Percentiles rank a stretch among this genome's conserved stretches.
These are phyloP conservation scores for Penicillium sp. DNA, from an alignment of 2,329 filamentous ascomycete genomes.

Conservation along the genomic window DNA sequence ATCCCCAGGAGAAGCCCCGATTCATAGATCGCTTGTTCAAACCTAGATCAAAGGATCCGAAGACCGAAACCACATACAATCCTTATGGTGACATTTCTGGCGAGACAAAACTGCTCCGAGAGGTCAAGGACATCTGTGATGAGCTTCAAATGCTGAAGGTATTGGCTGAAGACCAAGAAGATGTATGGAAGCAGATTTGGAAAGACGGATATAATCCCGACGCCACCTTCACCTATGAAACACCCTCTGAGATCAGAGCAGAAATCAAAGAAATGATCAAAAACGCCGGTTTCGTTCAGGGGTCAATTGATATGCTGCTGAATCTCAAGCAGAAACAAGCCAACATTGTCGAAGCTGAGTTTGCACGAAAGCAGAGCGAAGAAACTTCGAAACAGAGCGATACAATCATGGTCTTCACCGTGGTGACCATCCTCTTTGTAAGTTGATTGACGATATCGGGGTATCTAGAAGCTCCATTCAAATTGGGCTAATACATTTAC, in stretches of 20 bases:
- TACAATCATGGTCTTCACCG: slow-evolving; percentile 21
- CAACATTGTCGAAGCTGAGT: slow-evolving; percentile 16
- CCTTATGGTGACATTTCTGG: slow-evolving; percentile 10
- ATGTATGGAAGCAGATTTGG: slow-evolving; percentile 13
- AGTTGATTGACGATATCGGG: background rate
- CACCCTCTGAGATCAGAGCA: background rate
- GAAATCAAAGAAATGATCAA: slow-evolving; percentile 16
- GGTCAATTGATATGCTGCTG: slow-evolving; percentile 12
- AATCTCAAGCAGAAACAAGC: slow-evolving; percentile 23
- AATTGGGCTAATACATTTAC: background rate
- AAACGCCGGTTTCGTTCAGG: slow-evolving; percentile 14
- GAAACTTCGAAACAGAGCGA: slow-evolving; percentile 14
- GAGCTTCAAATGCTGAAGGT: slow-evolving; percentile 25
- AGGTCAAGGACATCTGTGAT: slow-evolving; percentile 27
- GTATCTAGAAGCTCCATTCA: background rate
- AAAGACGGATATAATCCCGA: background rate
- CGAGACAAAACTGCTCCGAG: slow-evolving; percentile 13
- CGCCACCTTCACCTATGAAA: background rate
- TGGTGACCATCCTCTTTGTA: slow-evolving; percentile 21
- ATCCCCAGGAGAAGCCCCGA: background rate
- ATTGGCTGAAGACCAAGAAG: slow-evolving; percentile 15
- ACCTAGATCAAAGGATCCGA: too few species aligned
- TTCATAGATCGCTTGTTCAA: background rate
- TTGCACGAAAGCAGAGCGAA: background rate
- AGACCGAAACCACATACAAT: background rate